Conservation (phyloP, 495 filamentous ascomycete species). For the Mytilinidion resinicola region DNA sequence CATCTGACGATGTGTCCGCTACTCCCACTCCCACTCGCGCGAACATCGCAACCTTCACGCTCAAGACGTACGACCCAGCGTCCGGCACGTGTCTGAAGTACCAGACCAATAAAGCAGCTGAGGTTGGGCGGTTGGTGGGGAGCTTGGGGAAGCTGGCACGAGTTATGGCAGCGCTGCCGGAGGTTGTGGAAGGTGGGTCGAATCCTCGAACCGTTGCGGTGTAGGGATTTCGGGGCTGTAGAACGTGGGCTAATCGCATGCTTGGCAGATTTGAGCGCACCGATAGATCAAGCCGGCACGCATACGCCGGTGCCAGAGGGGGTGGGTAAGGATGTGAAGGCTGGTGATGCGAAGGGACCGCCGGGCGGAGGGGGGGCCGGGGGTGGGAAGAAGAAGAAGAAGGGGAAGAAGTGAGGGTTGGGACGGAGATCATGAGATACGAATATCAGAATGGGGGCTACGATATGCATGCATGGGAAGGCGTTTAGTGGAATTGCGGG, state of each 20-base stretch:
- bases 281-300: conserved; percentile 2
- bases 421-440: not conserved
- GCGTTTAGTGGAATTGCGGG: not conserved
- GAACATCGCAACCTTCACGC: conserved; percentile 57
- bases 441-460: too few relatives aligned
- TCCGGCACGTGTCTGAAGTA: conserved; percentile 56
- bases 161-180: conserved; percentile 56
- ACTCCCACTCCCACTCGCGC: conserved; percentile 35
- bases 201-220: not conserved
- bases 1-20: conserved; percentile 29
- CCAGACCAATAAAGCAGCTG: conserved; percentile 51
- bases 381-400: conserved; percentile 39
- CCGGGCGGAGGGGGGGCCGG: conserved; percentile 9
- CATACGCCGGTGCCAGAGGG: conserved; percentile 12
- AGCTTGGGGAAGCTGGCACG: conserved; percentile 62
- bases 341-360: conserved; percentile 4
- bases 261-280: conserved; percentile 11
- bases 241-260: not conserved
- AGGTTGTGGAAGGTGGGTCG: conserved; percentile 33
- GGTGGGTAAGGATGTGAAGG: conserved; percentile 5
- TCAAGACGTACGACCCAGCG: conserved; percentile 85
- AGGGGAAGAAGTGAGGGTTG: conserved; percentile 35
- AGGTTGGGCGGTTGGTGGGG: conserved; percentile 74
- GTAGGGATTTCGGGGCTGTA: not conserved
- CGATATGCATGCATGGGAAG: not conserved